phyloP scores from a whole-genome alignment of 805 yeast species.

The Nakazawaea wickerhamii region DNA sequence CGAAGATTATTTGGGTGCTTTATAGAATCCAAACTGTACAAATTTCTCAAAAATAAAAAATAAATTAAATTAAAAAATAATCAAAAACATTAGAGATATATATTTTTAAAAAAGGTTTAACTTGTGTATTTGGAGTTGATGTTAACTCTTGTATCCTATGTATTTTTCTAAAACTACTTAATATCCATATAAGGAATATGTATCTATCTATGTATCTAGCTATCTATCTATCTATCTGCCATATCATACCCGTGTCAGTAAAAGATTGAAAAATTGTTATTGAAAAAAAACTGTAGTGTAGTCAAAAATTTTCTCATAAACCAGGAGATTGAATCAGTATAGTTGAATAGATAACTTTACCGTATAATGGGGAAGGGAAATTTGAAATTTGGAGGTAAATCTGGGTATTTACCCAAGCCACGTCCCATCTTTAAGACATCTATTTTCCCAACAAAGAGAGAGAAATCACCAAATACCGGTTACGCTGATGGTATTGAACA shows the following conservation, averaged over 20 bases:
- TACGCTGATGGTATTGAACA: constrained; percentile 67
- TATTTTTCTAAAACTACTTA: no score
- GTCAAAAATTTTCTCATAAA: no score
- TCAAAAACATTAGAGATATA: neutral
- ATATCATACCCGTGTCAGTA: neutral
- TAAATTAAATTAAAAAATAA: neutral
- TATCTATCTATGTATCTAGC: no score
- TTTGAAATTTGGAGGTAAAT: constrained; percentile 53
- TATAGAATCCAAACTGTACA: constrained; percentile 25
- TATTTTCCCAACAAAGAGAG: constrained; percentile 44
- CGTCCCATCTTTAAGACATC: constrained; percentile 74
- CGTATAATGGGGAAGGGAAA: constrained; percentile 42
- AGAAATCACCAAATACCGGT: constrained; percentile 49
- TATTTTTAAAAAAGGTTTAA: neutral
- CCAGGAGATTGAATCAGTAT: no score
- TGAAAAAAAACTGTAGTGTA: no score
- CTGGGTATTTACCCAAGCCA: constrained; percentile 78
- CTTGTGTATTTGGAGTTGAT: no score
- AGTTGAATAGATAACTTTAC: neutral
- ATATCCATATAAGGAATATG: no score
- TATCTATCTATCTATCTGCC: neutral
- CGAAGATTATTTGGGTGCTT: constrained; percentile 94
- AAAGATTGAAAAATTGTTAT: neutral
- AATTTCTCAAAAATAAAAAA: neutral
- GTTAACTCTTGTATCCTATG: no score